phyloP scores from a whole-genome alignment of 2,329 filamentous ascomycete species.

The Thermothelomyces thermophilus region DNA sequence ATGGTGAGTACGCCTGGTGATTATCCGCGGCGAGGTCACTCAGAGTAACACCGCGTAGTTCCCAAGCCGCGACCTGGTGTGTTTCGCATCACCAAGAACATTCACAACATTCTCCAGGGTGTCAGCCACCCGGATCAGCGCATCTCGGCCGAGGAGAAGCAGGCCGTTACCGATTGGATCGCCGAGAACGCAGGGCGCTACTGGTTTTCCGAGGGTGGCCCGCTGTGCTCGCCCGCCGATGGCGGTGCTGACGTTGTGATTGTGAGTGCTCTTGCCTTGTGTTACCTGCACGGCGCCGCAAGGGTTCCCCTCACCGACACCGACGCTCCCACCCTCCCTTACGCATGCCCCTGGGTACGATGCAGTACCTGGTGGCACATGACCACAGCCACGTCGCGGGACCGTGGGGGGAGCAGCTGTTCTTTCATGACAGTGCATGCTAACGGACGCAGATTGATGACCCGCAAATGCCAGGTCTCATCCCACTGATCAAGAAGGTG shows the following conservation, averaged over 20 bases:
- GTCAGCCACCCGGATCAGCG: conserved; percentile 60
- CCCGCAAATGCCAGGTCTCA: conserved; percentile 75
- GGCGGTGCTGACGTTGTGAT: conserved; percentile 72
- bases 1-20: conserved; percentile 38
- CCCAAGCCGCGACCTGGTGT: conserved; percentile 73
- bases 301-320: conserved; percentile 7
- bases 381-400: conserved; percentile 3
- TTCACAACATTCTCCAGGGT: conserved; percentile 83
- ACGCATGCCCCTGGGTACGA: conserved; percentile 4
- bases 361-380: conserved; percentile 8
- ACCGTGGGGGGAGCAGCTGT: conserved; percentile 4
- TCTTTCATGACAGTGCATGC: conserved; percentile 10
- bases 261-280: conserved; percentile 32
- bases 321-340: conserved; percentile 6
- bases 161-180: conserved; percentile 64
- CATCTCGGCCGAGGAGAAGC: conserved; percentile 56
- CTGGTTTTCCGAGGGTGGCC: conserved; percentile 64
- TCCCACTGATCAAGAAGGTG: conserved; percentile 63
- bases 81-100: conserved; percentile 78
- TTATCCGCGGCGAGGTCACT: background rate
- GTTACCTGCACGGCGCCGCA: conserved; percentile 3
- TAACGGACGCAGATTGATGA: conserved; percentile 57
- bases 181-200: conserved; percentile 65
- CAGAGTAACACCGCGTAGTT: conserved; percentile 38
- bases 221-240: conserved; percentile 55